Conservation (phyloP, 345 rosid genomes). For the Barbarea vulgaris region DNA sequence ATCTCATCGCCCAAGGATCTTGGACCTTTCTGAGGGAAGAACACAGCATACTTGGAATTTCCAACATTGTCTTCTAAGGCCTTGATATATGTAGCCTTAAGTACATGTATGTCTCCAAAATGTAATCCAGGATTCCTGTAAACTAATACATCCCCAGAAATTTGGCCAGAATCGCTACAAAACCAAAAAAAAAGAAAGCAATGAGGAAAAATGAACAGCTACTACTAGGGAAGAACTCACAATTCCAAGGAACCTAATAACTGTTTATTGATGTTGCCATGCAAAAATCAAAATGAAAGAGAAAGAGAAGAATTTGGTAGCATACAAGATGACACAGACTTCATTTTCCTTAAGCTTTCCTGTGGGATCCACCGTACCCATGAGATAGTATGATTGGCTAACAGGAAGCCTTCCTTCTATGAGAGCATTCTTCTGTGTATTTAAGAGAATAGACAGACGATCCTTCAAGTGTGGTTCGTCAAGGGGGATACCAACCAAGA, state of each 20-base stretch:
- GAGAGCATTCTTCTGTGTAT: constrained; percentile 48
- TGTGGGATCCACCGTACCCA: constrained; percentile 83
- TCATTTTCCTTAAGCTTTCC: constrained; percentile 53
- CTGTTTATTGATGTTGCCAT: not conserved
- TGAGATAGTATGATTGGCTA: constrained; percentile 60
- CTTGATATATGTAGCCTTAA: constrained; percentile 62
- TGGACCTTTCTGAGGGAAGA: constrained; percentile 66
- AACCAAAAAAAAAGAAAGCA: not conserved
- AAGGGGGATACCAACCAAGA: constrained; percentile 63
- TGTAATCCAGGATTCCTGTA: constrained; percentile 82
- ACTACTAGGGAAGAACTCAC: not conserved
- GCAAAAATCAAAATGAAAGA: not conserved
- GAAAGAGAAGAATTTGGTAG: not conserved
- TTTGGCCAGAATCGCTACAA: constrained; percentile 62
- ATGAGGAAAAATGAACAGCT: constrained; percentile 3
- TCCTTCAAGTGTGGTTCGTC: constrained; percentile 58
- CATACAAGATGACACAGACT: constrained; percentile 76
- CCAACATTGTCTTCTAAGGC: constrained; percentile 60
- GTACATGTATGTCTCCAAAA: constrained; percentile 77
- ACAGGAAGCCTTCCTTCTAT: constrained; percentile 57
- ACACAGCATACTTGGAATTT: constrained; percentile 70
- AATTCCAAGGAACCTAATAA: constrained; percentile 4
- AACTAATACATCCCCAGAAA: constrained; percentile 77
- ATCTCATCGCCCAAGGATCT: constrained; percentile 86
- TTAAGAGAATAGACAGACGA: constrained; percentile 41